Conservation (phyloP, 768 basidiomycete genomes). For the Podaxis sp. region DNA sequence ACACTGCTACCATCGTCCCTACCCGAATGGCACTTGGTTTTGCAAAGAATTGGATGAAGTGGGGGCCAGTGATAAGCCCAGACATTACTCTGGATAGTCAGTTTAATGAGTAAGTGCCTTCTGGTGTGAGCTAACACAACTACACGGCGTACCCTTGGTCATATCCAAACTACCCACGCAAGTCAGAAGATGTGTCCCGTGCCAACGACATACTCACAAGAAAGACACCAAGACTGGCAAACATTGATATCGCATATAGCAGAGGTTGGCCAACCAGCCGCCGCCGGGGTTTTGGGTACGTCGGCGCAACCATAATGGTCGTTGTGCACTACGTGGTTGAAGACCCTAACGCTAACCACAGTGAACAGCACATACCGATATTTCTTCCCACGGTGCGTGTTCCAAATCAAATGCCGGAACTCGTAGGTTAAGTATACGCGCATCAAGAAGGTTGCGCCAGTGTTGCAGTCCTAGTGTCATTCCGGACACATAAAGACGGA, state of each 20-base stretch:
- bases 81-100: conserved; percentile 62
- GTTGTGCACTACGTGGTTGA: neutral
- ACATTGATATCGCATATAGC: conserved; percentile 70
- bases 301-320: conserved; percentile 21
- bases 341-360: neutral
- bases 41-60: conserved; percentile 75
- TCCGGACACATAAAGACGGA: no score
- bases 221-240: conserved; percentile 77
- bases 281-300: conserved; percentile 34
- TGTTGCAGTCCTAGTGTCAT: no score
- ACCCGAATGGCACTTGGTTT: conserved; percentile 64
- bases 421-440: no score
- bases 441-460: no score
- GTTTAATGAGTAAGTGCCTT: conserved; percentile 13
- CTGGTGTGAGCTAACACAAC: neutral
- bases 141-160: conserved; percentile 61
- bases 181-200: conserved; percentile 10
- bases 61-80: conserved; percentile 82
- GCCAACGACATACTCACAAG: conserved; percentile 48
- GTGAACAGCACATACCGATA: no score
- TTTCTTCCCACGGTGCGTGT: no score
- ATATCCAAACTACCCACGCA: conserved; percentile 60
- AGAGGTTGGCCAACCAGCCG: conserved; percentile 70
- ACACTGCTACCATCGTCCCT: conserved; percentile 88
- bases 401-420: no score